A percentile compares a stretch with the other conserved stretches of the same genome.
Evolutionary conservation across 495 filamentous ascomycete genomes (phyloP).

Genomic region (Penicillium odoratum): DNA sequence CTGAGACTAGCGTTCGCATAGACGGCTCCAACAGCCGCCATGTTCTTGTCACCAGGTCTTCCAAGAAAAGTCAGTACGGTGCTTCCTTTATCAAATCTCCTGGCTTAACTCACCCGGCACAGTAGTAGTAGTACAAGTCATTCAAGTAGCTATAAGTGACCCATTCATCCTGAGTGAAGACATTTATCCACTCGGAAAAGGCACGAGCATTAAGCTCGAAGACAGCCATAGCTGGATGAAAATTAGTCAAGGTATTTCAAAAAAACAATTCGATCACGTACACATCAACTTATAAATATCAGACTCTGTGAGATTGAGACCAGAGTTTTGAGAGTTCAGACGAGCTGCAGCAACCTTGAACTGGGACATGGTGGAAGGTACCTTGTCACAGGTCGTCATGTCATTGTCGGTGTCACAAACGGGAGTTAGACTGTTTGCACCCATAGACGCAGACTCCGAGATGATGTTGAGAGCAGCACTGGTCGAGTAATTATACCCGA

Average conservation of each 20-base stretch:
- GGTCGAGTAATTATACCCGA: slow-evolving; percentile 45
- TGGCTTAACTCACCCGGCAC: slow-evolving; percentile 35
- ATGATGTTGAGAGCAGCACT: slow-evolving; percentile 45
- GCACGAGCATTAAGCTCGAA: slow-evolving; percentile 54
- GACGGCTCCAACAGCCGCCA: slow-evolving; percentile 49
- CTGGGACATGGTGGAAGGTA: slow-evolving; percentile 10
- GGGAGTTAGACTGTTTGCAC: slow-evolving; percentile 54
- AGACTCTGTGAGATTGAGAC: slow-evolving; percentile 18
- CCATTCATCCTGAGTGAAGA: slow-evolving; percentile 56
- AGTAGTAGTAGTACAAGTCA: slow-evolving; percentile 55
- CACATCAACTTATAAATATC: slow-evolving; percentile 28
- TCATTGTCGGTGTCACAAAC: slow-evolving; percentile 21
- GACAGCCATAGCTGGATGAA: slow-evolving; percentile 40
- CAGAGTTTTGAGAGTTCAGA: slow-evolving; percentile 26
- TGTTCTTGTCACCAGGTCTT: slow-evolving; percentile 51
- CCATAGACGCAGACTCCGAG: slow-evolving; percentile 42
- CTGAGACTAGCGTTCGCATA: slow-evolving; percentile 54
- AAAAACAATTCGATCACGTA: slow-evolving; percentile 5
- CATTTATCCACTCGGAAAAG: slow-evolving; percentile 49
- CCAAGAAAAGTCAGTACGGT: neutral
- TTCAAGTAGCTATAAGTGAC: slow-evolving; percentile 51
- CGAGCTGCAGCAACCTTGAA: slow-evolving; percentile 26
- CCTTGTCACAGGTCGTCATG: slow-evolving; percentile 7
- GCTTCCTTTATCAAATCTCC: neutral
- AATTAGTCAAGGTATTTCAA: neutral